These are phyloP conservation scores for Leccinum aurantiacum DNA, from an alignment of 768 basidiomycete genomes.

Conservation along the genomic window DNA sequence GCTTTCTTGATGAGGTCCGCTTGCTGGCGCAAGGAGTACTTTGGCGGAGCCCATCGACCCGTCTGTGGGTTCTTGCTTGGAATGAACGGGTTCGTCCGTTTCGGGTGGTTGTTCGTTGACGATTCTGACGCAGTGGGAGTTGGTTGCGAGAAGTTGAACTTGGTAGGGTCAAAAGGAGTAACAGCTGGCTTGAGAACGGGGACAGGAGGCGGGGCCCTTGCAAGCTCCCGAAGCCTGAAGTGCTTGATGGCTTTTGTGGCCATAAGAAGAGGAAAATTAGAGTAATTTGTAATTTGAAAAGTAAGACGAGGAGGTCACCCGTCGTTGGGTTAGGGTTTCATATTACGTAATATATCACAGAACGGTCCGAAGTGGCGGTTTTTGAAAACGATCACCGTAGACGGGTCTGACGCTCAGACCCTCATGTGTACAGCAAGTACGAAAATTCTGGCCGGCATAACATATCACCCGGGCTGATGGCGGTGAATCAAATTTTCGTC, in stretches of 20 bases:
- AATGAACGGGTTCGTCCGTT: slow-evolving; percentile 64
- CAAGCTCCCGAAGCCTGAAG: slow-evolving; percentile 28
- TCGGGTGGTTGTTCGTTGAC: slow-evolving; percentile 16
- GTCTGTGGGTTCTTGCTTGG: slow-evolving; percentile 58
- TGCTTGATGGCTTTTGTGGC: slow-evolving; percentile 26
- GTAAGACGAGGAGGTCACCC: accelerated
- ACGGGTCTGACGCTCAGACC: too few species aligned
- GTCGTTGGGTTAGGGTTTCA: too few species aligned
- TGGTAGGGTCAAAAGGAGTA: slow-evolving; percentile 18
- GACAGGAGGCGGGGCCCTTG: slow-evolving; percentile 13
- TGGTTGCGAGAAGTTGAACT: slow-evolving; percentile 22
- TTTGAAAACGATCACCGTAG: too few species aligned
- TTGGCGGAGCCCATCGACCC: slow-evolving; percentile 66
- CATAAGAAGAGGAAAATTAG: slow-evolving; percentile 13
- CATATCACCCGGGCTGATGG: too few species aligned
- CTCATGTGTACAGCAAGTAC: too few species aligned
- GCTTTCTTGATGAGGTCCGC: slow-evolving; percentile 78
- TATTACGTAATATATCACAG: too few species aligned
- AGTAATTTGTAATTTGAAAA: neutral
- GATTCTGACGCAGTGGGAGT: slow-evolving; percentile 1
- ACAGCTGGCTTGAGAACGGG: slow-evolving; percentile 28
- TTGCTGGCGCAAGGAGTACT: slow-evolving; percentile 73
- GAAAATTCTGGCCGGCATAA: too few species aligned
- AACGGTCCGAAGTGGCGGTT: too few species aligned
- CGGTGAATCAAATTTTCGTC: too few species aligned